Evolutionary conservation across 2,329 filamentous ascomycete genomes (phyloP).

Genomic region (Didymella pinodella): DNA sequence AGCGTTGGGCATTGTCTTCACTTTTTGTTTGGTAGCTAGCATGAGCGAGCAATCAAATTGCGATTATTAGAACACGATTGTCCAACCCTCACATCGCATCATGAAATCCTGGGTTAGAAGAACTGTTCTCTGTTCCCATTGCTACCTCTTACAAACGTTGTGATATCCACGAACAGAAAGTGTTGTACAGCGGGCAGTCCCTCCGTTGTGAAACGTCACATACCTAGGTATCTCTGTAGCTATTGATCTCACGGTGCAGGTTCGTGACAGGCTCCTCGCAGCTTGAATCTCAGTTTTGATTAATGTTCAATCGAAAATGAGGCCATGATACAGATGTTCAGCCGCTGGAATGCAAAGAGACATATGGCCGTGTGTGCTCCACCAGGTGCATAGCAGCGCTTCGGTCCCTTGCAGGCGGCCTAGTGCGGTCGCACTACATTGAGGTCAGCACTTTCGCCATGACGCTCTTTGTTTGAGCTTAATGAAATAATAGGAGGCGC

Average conservation of each 20-base stretch:
- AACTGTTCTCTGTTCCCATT: background rate
- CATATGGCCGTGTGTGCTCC: background rate
- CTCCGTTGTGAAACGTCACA: constrained; percentile 8
- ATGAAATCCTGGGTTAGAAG: background rate
- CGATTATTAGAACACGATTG: background rate
- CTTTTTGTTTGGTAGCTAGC: background rate
- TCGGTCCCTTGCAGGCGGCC: constrained; percentile 4
- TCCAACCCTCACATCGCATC: background rate
- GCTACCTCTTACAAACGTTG: background rate
- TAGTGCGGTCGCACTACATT: constrained; percentile 4
- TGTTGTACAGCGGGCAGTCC: background rate
- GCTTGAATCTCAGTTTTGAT: background rate
- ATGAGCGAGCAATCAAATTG: background rate
- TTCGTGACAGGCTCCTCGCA: background rate
- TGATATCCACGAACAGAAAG: background rate
- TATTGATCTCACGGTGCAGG: background rate
- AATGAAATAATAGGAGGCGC: background rate
- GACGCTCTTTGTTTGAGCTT: background rate
- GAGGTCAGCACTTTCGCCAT: background rate
- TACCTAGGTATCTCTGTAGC: background rate
- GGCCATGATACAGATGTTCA: background rate
- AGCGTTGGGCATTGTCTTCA: background rate
- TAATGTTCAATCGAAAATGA: background rate
- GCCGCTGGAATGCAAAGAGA: constrained; percentile 5
- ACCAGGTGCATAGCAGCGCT: background rate